A percentile compares a stretch with the other conserved stretches of the same genome.
Conservation (phyloP, 176 grass and related monocot species). For the Thalia dealbata region DNA sequence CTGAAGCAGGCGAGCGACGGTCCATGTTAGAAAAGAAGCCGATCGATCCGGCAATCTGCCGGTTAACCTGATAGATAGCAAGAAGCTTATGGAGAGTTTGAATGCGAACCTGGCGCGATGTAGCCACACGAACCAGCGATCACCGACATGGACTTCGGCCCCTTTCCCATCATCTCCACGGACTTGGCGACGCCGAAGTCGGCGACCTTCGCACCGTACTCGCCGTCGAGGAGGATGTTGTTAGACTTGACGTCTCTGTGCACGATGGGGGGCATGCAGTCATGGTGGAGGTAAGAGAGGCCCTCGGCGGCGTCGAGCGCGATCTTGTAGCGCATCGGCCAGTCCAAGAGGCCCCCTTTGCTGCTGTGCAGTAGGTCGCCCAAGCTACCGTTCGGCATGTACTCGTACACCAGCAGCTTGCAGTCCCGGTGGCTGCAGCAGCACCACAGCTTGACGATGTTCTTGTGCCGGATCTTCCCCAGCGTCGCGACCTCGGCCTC, state of each 20-base stretch:
- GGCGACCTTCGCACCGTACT: conserved; percentile 46
- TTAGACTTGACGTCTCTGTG: conserved; percentile 88
- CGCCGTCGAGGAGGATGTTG: conserved; percentile 81
- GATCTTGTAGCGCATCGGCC: conserved; percentile 53
- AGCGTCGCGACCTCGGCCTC: conserved; percentile 81
- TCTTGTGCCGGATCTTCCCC: conserved; percentile 95
- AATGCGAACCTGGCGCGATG: conserved; percentile 67
- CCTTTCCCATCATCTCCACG: conserved; percentile 29
- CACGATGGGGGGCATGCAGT: conserved; percentile 71
- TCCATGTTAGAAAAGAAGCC: not conserved
- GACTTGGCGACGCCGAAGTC: conserved; percentile 82
- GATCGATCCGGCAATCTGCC: not conserved
- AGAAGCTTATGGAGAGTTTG: too few relatives aligned
- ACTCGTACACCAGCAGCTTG: conserved; percentile 83
- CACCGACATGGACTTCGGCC: conserved; percentile 58
- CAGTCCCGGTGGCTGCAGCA: conserved; percentile 55
- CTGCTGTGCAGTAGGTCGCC: conserved; percentile 49
- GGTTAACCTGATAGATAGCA: too few relatives aligned
- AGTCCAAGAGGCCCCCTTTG: conserved; percentile 60
- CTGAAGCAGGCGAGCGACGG: conserved; percentile 13
- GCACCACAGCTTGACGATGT: conserved; percentile 86
- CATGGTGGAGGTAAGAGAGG: conserved; percentile 82
- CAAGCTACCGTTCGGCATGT: conserved; percentile 75
- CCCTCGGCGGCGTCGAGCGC: conserved; percentile 69
- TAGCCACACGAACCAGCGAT: conserved; percentile 83